Percentiles rank a stretch among this genome's conserved stretches.
phyloP scores from a whole-genome alignment of 768 basidiomycete genomes.

The Podaxis sp. region DNA sequence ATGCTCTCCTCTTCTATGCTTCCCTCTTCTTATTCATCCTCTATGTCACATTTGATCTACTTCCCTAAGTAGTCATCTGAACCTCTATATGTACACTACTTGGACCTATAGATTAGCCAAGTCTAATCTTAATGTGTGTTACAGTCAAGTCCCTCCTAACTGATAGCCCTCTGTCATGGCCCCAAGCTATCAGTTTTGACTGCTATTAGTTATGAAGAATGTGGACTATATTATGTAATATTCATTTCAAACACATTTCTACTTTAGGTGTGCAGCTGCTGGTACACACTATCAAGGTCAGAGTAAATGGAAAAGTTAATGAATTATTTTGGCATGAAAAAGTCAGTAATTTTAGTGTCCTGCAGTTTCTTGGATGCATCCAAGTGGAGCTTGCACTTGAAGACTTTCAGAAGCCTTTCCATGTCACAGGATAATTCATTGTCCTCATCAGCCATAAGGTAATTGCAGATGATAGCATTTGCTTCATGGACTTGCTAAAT shows the following conservation, averaged over 20 bases:
- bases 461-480: neutral
- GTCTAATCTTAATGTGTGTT: too few relatives aligned
- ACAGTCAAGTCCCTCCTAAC: too few relatives aligned
- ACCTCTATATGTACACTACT: too few relatives aligned
- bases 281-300: neutral
- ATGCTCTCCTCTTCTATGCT: too few relatives aligned
- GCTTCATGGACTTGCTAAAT: neutral
- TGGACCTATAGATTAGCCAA: too few relatives aligned
- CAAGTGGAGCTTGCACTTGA: neutral
- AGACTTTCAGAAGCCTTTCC: neutral
- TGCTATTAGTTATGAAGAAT: neutral
- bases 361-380: neutral
- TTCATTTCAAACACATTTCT: neutral
- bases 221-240: neutral
- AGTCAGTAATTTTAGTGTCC: neutral
- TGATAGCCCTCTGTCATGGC: too few relatives aligned
- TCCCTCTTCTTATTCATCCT: too few relatives aligned
- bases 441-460: neutral
- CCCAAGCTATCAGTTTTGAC: neutral
- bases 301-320: neutral
- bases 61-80: too few relatives aligned
- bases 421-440: neutral
- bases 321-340: neutral
- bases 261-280: too few relatives aligned
- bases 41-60: too few relatives aligned